These are phyloP conservation scores for Kluyveromyces marxianus DNA, from an alignment of 1,139 yeast species.

Conservation along the genomic window DNA sequence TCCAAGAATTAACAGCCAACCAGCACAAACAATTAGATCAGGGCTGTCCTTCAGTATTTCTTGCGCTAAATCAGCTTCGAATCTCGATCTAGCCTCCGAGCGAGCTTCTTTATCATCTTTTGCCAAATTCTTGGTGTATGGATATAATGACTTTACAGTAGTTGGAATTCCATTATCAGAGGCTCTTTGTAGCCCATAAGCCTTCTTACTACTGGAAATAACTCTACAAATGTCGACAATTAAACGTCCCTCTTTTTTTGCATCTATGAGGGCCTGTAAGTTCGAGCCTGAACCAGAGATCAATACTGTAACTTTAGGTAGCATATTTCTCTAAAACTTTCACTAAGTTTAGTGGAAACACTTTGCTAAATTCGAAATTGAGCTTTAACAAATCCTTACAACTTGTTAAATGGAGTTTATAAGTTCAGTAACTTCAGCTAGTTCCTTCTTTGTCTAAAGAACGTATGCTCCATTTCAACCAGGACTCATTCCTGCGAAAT, in stretches of 20 bases:
- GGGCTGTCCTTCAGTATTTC: constrained; percentile 58
- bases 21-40: constrained; percentile 89
- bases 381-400: too few relatives aligned
- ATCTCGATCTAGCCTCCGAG: constrained; percentile 51
- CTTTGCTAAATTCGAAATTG: too few relatives aligned
- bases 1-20: constrained; percentile 93
- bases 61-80: constrained; percentile 72
- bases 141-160: constrained; percentile 59
- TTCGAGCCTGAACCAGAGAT: constrained; percentile 95
- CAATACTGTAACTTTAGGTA: constrained; percentile 51
- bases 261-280: constrained; percentile 86
- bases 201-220: constrained; percentile 73
- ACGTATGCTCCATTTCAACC: too few relatives aligned
- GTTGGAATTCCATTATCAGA: constrained; percentile 58
- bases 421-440: too few relatives aligned
- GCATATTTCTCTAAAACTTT: constrained; percentile 1
- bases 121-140: constrained; percentile 68
- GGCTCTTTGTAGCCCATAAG: constrained; percentile 83
- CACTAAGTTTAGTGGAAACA: too few relatives aligned
- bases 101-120: constrained; percentile 50
- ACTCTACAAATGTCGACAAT: constrained; percentile 41
- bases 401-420: too few relatives aligned
- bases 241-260: constrained; percentile 51
- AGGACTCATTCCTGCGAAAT: too few relatives aligned
- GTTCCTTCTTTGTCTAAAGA: too few relatives aligned